Conservation (phyloP, 2,329 filamentous ascomycete species). For the Xylaria sp. region DNA sequence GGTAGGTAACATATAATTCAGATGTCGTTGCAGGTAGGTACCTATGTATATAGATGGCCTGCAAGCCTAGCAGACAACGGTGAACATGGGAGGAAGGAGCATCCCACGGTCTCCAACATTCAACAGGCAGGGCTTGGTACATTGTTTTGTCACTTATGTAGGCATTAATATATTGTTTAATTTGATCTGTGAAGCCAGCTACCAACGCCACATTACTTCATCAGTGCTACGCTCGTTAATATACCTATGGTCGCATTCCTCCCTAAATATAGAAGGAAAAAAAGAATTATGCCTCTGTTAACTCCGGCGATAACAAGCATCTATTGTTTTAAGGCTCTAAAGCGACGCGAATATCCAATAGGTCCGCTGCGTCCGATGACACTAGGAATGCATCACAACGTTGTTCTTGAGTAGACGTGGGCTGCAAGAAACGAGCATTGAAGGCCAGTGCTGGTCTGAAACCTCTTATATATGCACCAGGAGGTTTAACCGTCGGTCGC, state of each 20-base stretch:
- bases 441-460: slow-evolving; percentile 17
- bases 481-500: background rate
- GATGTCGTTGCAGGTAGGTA: background rate
- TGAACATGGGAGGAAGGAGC: slow-evolving; percentile 1
- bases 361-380: slow-evolving; percentile 17
- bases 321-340: slow-evolving; percentile 23
- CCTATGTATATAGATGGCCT: background rate
- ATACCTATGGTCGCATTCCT: slow-evolving; percentile 11
- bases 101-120: slow-evolving; percentile 16
- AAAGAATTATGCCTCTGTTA: slow-evolving; percentile 1
- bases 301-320: slow-evolving; percentile 24
- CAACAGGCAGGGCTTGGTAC: slow-evolving; percentile 5
- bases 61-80: background rate
- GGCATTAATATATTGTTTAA: slow-evolving; percentile 6
- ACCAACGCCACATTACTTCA: slow-evolving; percentile 33
- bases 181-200: slow-evolving; percentile 19
- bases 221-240: slow-evolving; percentile 25
- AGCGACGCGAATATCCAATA: background rate
- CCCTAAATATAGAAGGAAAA: background rate
- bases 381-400: slow-evolving; percentile 18
- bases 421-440: slow-evolving; percentile 24
- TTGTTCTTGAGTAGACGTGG: slow-evolving; percentile 29
- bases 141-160: slow-evolving; percentile 8
- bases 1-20: background rate
- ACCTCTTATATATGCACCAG: slow-evolving; percentile 10